Conservation (phyloP, 441 rosid species). For the Biscutella auriculata region DNA sequence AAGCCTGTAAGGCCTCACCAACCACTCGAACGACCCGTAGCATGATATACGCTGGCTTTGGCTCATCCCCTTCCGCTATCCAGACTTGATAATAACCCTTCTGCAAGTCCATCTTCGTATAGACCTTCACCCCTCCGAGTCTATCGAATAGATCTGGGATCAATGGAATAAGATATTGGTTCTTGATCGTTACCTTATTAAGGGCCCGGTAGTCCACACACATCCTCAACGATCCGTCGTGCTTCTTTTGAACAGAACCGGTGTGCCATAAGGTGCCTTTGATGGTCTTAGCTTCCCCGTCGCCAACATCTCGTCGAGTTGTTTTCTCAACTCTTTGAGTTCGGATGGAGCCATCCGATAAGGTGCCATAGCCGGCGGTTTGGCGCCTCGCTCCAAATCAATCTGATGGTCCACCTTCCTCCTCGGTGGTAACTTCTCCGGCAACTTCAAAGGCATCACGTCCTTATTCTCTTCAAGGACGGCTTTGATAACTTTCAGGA, state of each 20-base stretch:
- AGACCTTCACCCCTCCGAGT: neutral
- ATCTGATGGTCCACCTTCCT: neutral
- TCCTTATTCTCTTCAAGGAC: too few relatives aligned
- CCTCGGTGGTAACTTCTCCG: too few relatives aligned
- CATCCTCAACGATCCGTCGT: neutral
- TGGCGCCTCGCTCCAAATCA: neutral
- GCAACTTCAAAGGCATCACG: too few relatives aligned
- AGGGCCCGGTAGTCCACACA: neutral
- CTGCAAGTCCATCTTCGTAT: too few relatives aligned
- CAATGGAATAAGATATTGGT: neutral
- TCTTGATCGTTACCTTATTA: neutral
- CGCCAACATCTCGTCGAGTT: neutral
- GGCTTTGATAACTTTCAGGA: too few relatives aligned
- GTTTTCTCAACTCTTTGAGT: neutral
- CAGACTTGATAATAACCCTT: too few relatives aligned
- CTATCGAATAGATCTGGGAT: neutral
- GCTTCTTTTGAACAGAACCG: neutral
- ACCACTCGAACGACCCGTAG: too few relatives aligned
- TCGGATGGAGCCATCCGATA: neutral
- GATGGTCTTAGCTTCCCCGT: neutral
- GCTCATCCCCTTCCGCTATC: too few relatives aligned
- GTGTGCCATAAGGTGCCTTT: neutral
- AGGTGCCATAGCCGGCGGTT: neutral
- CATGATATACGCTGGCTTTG: too few relatives aligned
- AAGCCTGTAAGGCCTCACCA: neutral